Evolutionary conservation across 495 filamentous ascomycete species (phyloP).

Genomic region (Penicillium dipodomyicola): DNA sequence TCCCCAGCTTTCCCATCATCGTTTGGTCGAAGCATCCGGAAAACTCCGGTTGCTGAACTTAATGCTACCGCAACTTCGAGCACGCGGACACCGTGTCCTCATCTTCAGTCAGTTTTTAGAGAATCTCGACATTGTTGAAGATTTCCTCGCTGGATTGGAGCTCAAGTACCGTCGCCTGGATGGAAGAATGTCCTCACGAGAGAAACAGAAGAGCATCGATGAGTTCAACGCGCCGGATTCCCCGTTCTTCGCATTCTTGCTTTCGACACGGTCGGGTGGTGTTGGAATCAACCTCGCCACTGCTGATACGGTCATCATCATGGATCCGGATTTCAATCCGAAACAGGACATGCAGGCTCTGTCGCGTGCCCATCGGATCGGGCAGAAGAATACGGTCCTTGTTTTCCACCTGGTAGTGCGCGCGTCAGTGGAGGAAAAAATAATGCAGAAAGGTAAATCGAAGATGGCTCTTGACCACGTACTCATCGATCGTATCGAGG

Average conservation of each 20-base stretch:
- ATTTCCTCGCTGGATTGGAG: conserved; percentile 74
- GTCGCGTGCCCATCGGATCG: conserved; percentile 91
- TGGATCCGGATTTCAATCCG: conserved; percentile 97
- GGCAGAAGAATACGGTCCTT: conserved; percentile 91
- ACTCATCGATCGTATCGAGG: conserved; percentile 85
- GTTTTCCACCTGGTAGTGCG: conserved; percentile 93
- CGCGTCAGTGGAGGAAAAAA: conserved; percentile 87
- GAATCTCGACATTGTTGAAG: conserved; percentile 85
- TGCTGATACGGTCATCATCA: conserved; percentile 96
- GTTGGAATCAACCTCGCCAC: conserved; percentile 98
- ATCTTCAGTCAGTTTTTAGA: conserved; percentile 96
- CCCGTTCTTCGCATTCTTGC: conserved; percentile 78
- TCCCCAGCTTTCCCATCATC: conserved; percentile 58
- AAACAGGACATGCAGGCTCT: conserved; percentile 97
- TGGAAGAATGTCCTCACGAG: conserved; percentile 69
- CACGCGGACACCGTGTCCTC: conserved; percentile 86
- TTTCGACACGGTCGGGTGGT: conserved; percentile 91
- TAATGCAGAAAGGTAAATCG: conserved; percentile 91
- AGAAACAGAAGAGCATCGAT: conserved; percentile 94
- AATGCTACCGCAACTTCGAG: conserved; percentile 85
- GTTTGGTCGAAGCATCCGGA: conserved; percentile 84
- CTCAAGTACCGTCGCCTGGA: conserved; percentile 78
- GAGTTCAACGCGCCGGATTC: conserved; percentile 85
- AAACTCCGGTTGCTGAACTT: conserved; percentile 85
- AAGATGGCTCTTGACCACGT: conserved; percentile 94